phyloP scores from a whole-genome alignment of 2,329 filamentous ascomycete genomes.

The Torrubiella hemipterigena region DNA sequence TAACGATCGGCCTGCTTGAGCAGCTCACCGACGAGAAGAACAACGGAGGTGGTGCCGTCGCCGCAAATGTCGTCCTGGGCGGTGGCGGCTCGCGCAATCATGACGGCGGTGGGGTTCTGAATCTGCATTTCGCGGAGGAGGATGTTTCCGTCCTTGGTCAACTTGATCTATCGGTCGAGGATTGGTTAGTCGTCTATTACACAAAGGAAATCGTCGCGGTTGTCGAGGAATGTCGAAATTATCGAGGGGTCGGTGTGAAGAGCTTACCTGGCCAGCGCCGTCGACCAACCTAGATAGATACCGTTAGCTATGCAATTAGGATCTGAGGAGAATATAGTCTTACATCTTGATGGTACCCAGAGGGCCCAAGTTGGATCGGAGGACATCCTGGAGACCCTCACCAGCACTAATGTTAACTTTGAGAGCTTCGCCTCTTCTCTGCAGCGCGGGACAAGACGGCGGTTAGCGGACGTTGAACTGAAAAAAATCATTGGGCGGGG shows the following conservation, averaged over 20 bases:
- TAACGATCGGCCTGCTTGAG: slow-evolving; percentile 95
- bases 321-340: slow-evolving; percentile 4
- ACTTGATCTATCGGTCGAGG: slow-evolving; percentile 61
- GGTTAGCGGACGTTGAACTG: too few species aligned
- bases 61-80: slow-evolving; percentile 98
- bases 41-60: slow-evolving; percentile 94
- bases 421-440: slow-evolving; percentile 95
- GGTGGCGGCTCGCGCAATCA: slow-evolving; percentile 74
- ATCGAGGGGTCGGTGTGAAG: slow-evolving; percentile 12
- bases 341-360: slow-evolving; percentile 95
- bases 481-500: too few species aligned
- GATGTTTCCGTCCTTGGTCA: slow-evolving; percentile 97
- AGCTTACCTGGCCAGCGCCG: slow-evolving; percentile 52
- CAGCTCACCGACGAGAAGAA: slow-evolving; percentile 88
- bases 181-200: slow-evolving; percentile 7
- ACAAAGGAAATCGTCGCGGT: too few species aligned
- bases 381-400: slow-evolving; percentile 84
- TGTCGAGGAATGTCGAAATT: too few species aligned
- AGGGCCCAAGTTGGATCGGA: slow-evolving; percentile 92
- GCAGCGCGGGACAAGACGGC: slow-evolving; percentile 12
- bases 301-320: slow-evolving; percentile 10
- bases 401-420: slow-evolving; percentile 94
- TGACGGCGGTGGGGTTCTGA: slow-evolving; percentile 92
- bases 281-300: slow-evolving; percentile 47
- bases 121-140: slow-evolving; percentile 76